Conservation (phyloP, 257 asterid genomes). For the Knoxia roxburghii region DNA sequence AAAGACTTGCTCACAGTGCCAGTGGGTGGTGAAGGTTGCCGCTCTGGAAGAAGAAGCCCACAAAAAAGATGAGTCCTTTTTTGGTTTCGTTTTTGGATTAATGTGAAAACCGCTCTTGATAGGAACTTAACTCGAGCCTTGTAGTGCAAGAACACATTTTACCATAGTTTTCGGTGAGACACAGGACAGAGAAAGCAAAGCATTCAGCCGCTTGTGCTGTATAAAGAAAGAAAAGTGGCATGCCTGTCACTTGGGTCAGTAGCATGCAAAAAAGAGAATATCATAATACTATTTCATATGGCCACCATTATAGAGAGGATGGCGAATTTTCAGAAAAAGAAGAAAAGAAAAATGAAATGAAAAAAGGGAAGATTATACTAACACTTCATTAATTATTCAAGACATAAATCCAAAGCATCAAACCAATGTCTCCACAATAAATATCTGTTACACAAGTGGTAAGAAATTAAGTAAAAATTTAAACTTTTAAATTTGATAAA, state of each 20-base stretch:
- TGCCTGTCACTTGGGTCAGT: slow-evolving; percentile 78
- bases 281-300: slow-evolving; percentile 22
- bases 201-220: slow-evolving; percentile 21
- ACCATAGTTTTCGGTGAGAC: slow-evolving; percentile 29
- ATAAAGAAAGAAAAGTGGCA: slow-evolving; percentile 74
- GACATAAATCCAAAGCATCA: slow-evolving; percentile 16
- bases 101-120: slow-evolving; percentile 13
- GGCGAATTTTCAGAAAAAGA: not conserved
- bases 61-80: not conserved
- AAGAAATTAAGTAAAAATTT: too few relatives aligned
- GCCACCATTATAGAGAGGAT: slow-evolving; percentile 7
- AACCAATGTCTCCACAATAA: slow-evolving; percentile 27
- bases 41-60: slow-evolving; percentile 11
- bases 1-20: not conserved
- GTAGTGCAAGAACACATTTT: slow-evolving; percentile 36
- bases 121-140: slow-evolving; percentile 30
- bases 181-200: slow-evolving; percentile 33
- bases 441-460: too few relatives aligned
- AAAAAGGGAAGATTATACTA: not conserved
- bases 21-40: slow-evolving; percentile 21
- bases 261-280: slow-evolving; percentile 49
- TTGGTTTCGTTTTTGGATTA: not conserved
- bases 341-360: not conserved
- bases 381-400: not conserved
- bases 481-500: too few relatives aligned